Conservation (phyloP, 2,329 filamentous ascomycete genomes). For the Didymella pomorum region DNA sequence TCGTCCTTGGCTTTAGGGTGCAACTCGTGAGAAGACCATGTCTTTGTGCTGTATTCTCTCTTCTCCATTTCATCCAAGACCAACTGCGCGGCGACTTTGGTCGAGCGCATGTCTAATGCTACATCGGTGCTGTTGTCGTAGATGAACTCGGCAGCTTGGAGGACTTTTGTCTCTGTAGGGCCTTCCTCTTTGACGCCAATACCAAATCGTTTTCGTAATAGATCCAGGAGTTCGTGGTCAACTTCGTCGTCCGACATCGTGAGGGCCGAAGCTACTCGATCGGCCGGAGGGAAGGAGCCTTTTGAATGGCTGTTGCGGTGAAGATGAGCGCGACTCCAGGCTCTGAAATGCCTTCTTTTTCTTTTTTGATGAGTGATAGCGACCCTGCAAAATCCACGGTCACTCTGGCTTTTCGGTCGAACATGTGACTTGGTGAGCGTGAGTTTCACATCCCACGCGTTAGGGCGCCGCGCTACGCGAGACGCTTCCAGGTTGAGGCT, state of each 20-base stretch:
- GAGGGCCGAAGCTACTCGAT: not conserved
- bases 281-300: not conserved
- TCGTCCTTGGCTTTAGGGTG: conserved; percentile 86
- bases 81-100: conserved; percentile 79
- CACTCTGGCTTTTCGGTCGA: not conserved
- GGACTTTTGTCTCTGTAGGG: conserved; percentile 79
- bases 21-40: conserved; percentile 87
- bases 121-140: conserved; percentile 95
- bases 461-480: conserved; percentile 33
- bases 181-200: conserved; percentile 63
- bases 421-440: conserved; percentile 20
- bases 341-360: not conserved
- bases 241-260: conserved; percentile 91
- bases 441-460: conserved; percentile 26
- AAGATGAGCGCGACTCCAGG: not conserved
- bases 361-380: too few relatives aligned
- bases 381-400: not conserved
- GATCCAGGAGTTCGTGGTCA: conserved; percentile 84
- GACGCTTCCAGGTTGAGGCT: conserved; percentile 23
- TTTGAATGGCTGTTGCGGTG: not conserved
- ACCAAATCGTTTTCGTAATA: conserved; percentile 81
- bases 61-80: conserved; percentile 85
- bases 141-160: conserved; percentile 83
- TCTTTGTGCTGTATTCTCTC: conserved; percentile 81
- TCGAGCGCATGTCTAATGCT: conserved; percentile 81